These are phyloP conservation scores for Plasmodium adleri DNA, from an alignment of 169 alveolate genomes.

Conservation along the genomic window DNA sequence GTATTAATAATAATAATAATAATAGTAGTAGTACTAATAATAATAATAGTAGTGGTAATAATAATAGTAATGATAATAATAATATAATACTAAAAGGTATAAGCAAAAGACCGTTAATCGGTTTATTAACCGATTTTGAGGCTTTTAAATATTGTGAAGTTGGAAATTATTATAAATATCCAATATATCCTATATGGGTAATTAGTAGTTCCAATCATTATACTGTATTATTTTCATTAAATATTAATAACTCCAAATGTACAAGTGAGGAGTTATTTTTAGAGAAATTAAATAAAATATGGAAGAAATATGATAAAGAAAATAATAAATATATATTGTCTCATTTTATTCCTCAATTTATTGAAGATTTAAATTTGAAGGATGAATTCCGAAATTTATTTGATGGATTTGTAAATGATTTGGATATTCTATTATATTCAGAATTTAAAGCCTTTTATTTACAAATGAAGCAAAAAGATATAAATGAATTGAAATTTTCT, in stretches of 20 bases:
- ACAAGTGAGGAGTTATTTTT: slow-evolving; percentile 55
- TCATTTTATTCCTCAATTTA: slow-evolving; percentile 73
- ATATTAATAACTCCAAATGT: slow-evolving; percentile 65
- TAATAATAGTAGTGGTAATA: slow-evolving; percentile 1
- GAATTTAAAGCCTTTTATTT: slow-evolving; percentile 72
- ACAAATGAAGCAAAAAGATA: slow-evolving; percentile 63
- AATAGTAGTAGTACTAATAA: slow-evolving; percentile 2
- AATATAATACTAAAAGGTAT: slow-evolving; percentile 84
- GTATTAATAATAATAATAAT: slow-evolving; percentile 21
- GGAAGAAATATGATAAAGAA: slow-evolving; percentile 81
- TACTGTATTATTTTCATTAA: slow-evolving; percentile 80
- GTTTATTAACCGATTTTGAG: slow-evolving; percentile 87
- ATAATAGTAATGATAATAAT: slow-evolving; percentile 34
- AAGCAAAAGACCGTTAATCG: slow-evolving; percentile 79
- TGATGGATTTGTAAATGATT: slow-evolving; percentile 59
- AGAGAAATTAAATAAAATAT: slow-evolving; percentile 58
- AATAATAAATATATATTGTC: slow-evolving; percentile 80
- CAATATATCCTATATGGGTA: slow-evolving; percentile 88
- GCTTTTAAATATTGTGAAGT: slow-evolving; percentile 87
- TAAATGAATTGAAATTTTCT: slow-evolving; percentile 24
- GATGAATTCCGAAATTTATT: slow-evolving; percentile 66
- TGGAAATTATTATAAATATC: slow-evolving; percentile 88
- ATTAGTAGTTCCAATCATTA: slow-evolving; percentile 86
- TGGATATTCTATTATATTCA: slow-evolving; percentile 54
- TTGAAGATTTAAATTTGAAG: slow-evolving; percentile 76